Evolutionary conservation across 75 land plant species (phyloP).

Genomic region (Larix kaempferi): DNA sequence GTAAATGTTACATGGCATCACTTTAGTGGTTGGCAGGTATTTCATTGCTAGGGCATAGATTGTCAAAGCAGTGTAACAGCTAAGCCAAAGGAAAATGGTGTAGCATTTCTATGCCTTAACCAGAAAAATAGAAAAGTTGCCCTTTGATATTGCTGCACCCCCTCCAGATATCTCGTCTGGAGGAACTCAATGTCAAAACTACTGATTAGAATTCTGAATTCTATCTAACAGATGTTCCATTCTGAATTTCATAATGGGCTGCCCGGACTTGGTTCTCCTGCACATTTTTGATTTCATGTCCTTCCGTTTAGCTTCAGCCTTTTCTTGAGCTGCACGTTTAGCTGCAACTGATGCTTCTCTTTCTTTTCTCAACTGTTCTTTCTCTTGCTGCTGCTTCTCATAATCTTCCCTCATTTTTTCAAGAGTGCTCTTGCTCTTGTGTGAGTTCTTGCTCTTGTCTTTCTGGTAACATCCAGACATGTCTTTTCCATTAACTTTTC

Average conservation of each 20-base stretch:
- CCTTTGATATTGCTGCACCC: background rate
- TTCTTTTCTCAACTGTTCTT: slow-evolving; percentile 44
- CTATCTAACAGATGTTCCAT: slow-evolving; percentile 53
- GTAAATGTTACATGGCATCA: no score
- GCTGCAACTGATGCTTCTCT: slow-evolving; percentile 38
- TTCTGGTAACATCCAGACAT: background rate
- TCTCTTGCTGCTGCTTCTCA: slow-evolving; percentile 43
- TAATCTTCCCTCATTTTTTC: slow-evolving; percentile 36
- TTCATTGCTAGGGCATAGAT: no score
- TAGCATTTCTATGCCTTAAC: background rate
- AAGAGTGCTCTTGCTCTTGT: slow-evolving; percentile 24
- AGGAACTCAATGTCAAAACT: background rate
- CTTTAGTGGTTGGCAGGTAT: no score
- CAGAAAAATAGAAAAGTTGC: background rate
- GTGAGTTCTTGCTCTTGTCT: background rate
- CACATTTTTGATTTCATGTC: slow-evolving; percentile 42
- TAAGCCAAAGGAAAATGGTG: background rate
- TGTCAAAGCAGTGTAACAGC: background rate
- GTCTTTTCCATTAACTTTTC: background rate
- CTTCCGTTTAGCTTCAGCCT: slow-evolving; percentile 33
- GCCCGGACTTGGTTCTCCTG: slow-evolving; percentile 52
- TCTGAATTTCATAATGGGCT: slow-evolving; percentile 76
- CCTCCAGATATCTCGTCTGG: background rate
- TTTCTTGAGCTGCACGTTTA: slow-evolving; percentile 37
- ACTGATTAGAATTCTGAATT: slow-evolving; percentile 23